phyloP scores from a whole-genome alignment of 176 grass and related monocot species.

The Cenchrus americanus region DNA sequence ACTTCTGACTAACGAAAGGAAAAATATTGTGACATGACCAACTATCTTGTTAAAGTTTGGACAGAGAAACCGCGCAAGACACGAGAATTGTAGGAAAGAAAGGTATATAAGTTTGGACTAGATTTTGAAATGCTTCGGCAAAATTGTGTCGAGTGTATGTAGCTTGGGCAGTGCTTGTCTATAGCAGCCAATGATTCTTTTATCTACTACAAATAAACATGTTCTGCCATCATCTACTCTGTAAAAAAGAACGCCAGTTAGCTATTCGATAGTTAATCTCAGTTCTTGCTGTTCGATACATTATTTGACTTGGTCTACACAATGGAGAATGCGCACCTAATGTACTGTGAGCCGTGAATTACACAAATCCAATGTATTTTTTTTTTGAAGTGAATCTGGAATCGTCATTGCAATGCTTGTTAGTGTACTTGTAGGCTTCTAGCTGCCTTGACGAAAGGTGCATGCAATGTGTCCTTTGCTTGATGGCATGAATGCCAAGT shows the following conservation, averaged over 20 bases:
- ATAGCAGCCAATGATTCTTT: slow-evolving; percentile 54
- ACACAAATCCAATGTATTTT: background rate
- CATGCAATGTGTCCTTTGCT: background rate
- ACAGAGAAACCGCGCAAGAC: slow-evolving; percentile 27
- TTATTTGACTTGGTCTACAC: background rate
- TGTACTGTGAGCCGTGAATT: background rate
- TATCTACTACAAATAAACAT: slow-evolving; percentile 42
- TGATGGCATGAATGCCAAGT: slow-evolving; percentile 14
- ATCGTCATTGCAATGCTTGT: background rate
- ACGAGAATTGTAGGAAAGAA: slow-evolving; percentile 45
- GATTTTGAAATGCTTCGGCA: slow-evolving; percentile 44
- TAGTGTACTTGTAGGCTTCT: background rate
- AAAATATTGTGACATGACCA: slow-evolving; percentile 24
- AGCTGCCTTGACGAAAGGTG: background rate
- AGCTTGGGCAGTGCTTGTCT: slow-evolving; percentile 45
- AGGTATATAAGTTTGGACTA: slow-evolving; percentile 42
- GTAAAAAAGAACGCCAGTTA: slow-evolving; percentile 35
- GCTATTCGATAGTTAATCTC: slow-evolving; percentile 19
- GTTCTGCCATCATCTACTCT: slow-evolving; percentile 13
- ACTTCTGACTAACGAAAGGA: slow-evolving; percentile 65
- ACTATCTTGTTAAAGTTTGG: slow-evolving; percentile 29
- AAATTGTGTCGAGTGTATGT: slow-evolving; percentile 57
- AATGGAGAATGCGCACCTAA: background rate
- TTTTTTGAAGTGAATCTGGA: background rate
- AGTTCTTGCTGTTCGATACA: background rate